Conservation (phyloP, 495 filamentous ascomycete species). For the Neurospora sp. region DNA sequence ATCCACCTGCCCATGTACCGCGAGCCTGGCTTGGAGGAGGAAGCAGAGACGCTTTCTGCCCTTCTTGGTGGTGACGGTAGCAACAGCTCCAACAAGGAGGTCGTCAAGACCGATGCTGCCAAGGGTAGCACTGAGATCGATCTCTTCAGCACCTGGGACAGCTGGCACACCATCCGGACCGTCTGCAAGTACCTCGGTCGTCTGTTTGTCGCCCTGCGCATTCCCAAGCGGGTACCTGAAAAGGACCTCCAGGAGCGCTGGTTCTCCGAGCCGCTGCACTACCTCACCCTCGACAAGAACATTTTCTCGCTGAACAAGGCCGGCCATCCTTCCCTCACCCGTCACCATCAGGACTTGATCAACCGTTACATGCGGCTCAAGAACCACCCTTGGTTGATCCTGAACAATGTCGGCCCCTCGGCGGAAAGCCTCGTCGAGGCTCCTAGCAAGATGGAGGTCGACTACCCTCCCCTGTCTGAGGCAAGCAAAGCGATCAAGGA, state of each 20-base stretch:
- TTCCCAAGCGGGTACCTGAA: slow-evolving; percentile 72
- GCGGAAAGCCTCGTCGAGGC: slow-evolving; percentile 37
- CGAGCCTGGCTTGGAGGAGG: slow-evolving; percentile 33
- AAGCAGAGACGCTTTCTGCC: slow-evolving; percentile 26
- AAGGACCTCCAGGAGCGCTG: slow-evolving; percentile 72
- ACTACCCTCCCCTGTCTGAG: slow-evolving; percentile 61
- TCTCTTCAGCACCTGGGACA: slow-evolving; percentile 76
- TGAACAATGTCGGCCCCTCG: slow-evolving; percentile 66
- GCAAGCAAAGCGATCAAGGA: slow-evolving; percentile 33
- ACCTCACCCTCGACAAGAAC: slow-evolving; percentile 56
- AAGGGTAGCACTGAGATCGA: slow-evolving; percentile 39
- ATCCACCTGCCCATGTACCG: slow-evolving; percentile 74
- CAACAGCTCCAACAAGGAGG: not conserved
- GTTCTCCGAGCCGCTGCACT: slow-evolving; percentile 84
- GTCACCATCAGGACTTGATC: slow-evolving; percentile 68
- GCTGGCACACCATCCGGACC: slow-evolving; percentile 80
- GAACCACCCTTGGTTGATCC: slow-evolving; percentile 67
- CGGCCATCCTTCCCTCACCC: slow-evolving; percentile 75
- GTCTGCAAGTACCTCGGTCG: slow-evolving; percentile 76
- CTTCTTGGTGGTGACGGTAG: slow-evolving; percentile 19
- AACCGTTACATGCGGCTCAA: slow-evolving; percentile 75
- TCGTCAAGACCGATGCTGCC: not conserved
- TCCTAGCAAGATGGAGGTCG: slow-evolving; percentile 27
- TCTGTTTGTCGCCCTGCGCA: slow-evolving; percentile 70
- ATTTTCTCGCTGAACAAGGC: slow-evolving; percentile 70